Conservation (phyloP, 345 rosid genomes). For the Euphorbia lathyris region DNA sequence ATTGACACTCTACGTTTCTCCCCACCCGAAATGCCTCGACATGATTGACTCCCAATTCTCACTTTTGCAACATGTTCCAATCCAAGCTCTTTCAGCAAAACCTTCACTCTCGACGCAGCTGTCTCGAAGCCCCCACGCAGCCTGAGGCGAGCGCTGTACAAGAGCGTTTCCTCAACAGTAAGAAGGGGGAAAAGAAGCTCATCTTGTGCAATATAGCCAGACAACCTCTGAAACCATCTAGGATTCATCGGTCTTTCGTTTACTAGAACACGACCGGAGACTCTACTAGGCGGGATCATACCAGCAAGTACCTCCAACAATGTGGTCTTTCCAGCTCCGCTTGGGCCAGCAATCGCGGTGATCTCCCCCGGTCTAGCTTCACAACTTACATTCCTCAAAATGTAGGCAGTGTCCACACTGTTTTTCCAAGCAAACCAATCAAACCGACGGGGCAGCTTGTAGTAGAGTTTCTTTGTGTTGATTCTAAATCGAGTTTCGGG, state of each 20-base stretch:
- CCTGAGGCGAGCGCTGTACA: conserved; percentile 33
- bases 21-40: conserved; percentile 33
- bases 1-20: conserved; percentile 36
- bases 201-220: conserved; percentile 33
- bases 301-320: conserved; percentile 32
- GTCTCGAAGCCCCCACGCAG: conserved; percentile 8
- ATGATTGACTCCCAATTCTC: conserved; percentile 24
- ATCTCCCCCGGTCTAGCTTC: conserved; percentile 33
- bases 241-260: conserved; percentile 28
- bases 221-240: conserved; percentile 19
- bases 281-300: conserved; percentile 15
- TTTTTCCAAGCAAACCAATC: conserved; percentile 23
- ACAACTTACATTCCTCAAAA: conserved; percentile 28
- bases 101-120: conserved; percentile 22
- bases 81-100: conserved; percentile 27
- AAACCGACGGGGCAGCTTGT: conserved; percentile 14
- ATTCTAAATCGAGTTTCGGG: conserved; percentile 13
- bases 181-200: conserved; percentile 33
- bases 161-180: conserved; percentile 32
- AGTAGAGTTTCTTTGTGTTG: conserved; percentile 21
- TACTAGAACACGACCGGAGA: conserved; percentile 29
- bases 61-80: conserved; percentile 28
- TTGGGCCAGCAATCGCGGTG: conserved; percentile 34
- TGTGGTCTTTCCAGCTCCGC: conserved; percentile 37
- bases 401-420: background rate